Percentiles rank a stretch among this genome's conserved stretches.
Conservation (phyloP, 345 rosid species). For the Aegle marmelos region DNA sequence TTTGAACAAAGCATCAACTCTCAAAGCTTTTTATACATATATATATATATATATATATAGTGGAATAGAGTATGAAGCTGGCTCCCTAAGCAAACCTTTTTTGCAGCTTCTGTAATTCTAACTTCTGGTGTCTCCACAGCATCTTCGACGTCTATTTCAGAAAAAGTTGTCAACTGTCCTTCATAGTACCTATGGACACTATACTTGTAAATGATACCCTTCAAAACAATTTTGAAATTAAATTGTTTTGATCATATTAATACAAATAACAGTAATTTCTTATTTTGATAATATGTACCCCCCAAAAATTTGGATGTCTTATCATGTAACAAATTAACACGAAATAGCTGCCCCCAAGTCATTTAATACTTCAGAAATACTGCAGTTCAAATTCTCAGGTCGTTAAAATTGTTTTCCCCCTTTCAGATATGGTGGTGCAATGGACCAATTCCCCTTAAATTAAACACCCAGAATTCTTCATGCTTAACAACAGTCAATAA, state of each 20-base stretch:
- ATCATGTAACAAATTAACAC: not conserved
- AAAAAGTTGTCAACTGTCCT: slow-evolving; percentile 72
- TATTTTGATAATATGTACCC: not conserved
- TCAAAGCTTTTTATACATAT: not conserved
- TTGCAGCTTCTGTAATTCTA: slow-evolving; percentile 80
- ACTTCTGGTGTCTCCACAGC: slow-evolving; percentile 40
- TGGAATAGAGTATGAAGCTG: not conserved
- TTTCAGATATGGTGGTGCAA: not conserved
- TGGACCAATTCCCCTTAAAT: not conserved
- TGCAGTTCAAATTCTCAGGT: not conserved
- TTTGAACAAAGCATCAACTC: not conserved
- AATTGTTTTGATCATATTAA: not conserved
- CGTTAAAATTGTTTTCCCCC: not conserved
- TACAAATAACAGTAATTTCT: not conserved
- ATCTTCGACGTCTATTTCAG: slow-evolving; percentile 54
- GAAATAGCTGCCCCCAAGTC: not conserved
- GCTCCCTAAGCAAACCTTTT: slow-evolving; percentile 52
- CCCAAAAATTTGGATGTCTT: not conserved
- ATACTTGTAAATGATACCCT: not conserved
- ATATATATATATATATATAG: no score
- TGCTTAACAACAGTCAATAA: not conserved
- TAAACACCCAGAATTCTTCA: not conserved
- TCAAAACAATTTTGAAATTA: not conserved
- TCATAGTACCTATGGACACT: slow-evolving; percentile 68
- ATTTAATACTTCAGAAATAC: not conserved